Percentiles rank a stretch among this genome's conserved stretches.
phyloP scores from a whole-genome alignment of 306 rosid species.

The Citrullus colocynthis region DNA sequence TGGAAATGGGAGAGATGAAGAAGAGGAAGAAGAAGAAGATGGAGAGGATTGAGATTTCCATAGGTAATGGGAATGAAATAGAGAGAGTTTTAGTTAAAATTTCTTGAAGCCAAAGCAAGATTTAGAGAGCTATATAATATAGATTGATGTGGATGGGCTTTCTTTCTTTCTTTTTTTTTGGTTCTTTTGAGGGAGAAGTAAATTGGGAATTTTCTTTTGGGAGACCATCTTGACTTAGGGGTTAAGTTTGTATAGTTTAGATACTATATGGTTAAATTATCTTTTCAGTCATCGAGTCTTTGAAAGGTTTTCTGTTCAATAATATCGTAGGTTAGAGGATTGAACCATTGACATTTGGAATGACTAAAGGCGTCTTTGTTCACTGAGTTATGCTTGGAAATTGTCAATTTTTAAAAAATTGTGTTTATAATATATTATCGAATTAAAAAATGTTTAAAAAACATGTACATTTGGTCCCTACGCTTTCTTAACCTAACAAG shows the following conservation, averaged over 20 bases:
- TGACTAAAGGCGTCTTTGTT: no score
- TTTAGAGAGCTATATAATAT: neutral
- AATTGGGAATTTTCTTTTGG: neutral
- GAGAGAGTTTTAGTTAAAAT: neutral
- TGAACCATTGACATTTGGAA: neutral
- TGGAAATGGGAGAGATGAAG: slow-evolving; percentile 24
- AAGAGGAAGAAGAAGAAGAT: slow-evolving; percentile 16
- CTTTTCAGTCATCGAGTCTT: neutral
- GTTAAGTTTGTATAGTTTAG: neutral
- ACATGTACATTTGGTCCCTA: no score
- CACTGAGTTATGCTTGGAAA: no score
- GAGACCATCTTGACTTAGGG: neutral
- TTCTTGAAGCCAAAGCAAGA: neutral
- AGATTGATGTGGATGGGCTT: neutral
- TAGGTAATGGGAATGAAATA: neutral
- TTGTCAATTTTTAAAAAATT: no score
- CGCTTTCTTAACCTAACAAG: no score
- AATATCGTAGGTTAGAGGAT: neutral
- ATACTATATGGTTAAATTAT: neutral
- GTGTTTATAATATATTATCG: no score
- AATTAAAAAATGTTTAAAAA: no score
- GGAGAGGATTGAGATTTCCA: neutral
- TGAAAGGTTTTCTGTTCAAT: neutral
- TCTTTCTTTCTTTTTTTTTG: neutral
- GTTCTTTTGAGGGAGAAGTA: neutral